Percentiles rank a stretch among this genome's conserved stretches.
Evolutionary conservation across 805 yeast species (phyloP).

Genomic region (Candida rishiriensis): DNA sequence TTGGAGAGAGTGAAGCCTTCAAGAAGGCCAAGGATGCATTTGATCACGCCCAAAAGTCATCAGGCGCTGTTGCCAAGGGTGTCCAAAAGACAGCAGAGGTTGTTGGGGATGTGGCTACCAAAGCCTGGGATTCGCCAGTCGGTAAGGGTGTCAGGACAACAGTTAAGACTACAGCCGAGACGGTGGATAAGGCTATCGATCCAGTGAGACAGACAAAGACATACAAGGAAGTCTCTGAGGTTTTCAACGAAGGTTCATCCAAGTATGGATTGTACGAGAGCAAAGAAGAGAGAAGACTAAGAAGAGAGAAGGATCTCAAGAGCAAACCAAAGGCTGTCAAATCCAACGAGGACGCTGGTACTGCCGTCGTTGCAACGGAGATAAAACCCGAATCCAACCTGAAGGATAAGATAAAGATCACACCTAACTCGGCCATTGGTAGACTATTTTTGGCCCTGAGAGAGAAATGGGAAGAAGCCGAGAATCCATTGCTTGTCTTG

Average conservation of each 20-base stretch:
- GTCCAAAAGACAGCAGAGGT: slow-evolving; percentile 88
- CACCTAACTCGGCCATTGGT: slow-evolving; percentile 66
- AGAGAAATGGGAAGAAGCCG: slow-evolving; percentile 86
- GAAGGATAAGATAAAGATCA: slow-evolving; percentile 60
- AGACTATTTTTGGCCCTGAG: slow-evolving; percentile 55
- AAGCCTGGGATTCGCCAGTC: slow-evolving; percentile 95
- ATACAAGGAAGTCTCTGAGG: slow-evolving; percentile 83
- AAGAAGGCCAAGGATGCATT: slow-evolving; percentile 91
- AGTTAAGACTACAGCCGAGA: slow-evolving; percentile 77
- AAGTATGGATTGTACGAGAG: slow-evolving; percentile 90
- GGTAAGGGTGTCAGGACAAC: slow-evolving; percentile 85
- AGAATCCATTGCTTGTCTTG: slow-evolving; percentile 80
- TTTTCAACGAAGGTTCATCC: slow-evolving; percentile 88
- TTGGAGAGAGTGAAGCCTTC: slow-evolving; percentile 92
- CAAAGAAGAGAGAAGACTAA: slow-evolving; percentile 71
- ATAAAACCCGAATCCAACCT: slow-evolving; percentile 51
- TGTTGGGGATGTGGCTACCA: slow-evolving; percentile 82
- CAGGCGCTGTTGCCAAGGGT: slow-evolving; percentile 60
- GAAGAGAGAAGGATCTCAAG: slow-evolving; percentile 61
- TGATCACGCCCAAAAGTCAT: slow-evolving; percentile 70
- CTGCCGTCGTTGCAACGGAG: slow-evolving; percentile 76
- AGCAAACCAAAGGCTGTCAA: slow-evolving; percentile 62
- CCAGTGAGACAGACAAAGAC: slow-evolving; percentile 90
- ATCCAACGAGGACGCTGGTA: slow-evolving; percentile 78
- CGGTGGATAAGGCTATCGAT: slow-evolving; percentile 80